Conservation (phyloP, 2,329 filamentous ascomycete species). For the Sporothrix luriei region DNA sequence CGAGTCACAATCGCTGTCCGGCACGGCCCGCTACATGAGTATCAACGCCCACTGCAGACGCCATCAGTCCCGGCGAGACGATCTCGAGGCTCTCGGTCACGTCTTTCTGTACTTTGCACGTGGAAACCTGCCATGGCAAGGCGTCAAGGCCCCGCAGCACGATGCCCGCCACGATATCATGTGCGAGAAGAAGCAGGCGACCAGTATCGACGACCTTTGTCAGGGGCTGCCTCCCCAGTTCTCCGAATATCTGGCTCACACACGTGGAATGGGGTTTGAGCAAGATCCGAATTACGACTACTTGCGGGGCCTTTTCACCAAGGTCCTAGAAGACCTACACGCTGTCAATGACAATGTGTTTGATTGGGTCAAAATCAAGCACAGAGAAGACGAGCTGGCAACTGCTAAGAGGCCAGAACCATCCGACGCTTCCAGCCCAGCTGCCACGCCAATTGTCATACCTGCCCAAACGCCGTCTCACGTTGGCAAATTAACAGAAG, state of each 20-base stretch:
- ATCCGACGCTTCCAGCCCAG: neutral
- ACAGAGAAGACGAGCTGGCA: constrained; percentile 79
- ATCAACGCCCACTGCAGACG: constrained; percentile 98
- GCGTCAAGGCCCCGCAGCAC: constrained; percentile 70
- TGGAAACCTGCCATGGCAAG: constrained; percentile 71
- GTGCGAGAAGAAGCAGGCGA: constrained; percentile 98
- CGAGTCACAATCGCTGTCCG: constrained; percentile 93
- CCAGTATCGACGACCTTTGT: constrained; percentile 91
- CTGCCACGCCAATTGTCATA: neutral
- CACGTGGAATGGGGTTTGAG: constrained; percentile 95
- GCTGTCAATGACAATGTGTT: constrained; percentile 96
- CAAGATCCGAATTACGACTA: constrained; percentile 98
- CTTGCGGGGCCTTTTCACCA: constrained; percentile 89
- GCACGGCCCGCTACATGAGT: constrained; percentile 97
- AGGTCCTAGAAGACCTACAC: constrained; percentile 87
- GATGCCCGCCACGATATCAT: constrained; percentile 99
- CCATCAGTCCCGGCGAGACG: constrained; percentile 93
- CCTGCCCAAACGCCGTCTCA: neutral
- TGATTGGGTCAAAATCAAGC: constrained; percentile 94
- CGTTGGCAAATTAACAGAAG: neutral
- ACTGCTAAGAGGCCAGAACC: neutral
- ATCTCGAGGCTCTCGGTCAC: constrained; percentile 84
- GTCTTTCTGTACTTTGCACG: constrained; percentile 75
- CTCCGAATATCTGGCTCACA: constrained; percentile 94
- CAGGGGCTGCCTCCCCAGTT: constrained; percentile 95